phyloP scores from a whole-genome alignment of 2,329 filamentous ascomycete genomes.

The Drechslerella coelobrocha region DNA sequence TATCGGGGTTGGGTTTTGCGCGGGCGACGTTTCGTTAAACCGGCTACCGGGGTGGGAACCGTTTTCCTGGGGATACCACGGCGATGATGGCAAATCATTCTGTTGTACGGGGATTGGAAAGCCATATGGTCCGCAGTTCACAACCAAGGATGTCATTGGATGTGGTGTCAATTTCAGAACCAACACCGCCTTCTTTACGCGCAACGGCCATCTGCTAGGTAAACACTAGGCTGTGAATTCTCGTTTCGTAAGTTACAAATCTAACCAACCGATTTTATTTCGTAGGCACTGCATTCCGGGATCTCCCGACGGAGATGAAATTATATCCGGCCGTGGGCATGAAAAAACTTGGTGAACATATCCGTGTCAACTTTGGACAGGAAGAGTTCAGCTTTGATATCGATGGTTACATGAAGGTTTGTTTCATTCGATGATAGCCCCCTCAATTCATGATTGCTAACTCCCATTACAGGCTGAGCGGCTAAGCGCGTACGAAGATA shows the following conservation, averaged over 20 bases:
- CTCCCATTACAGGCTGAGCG: slow-evolving; percentile 66
- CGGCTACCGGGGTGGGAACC: slow-evolving; percentile 72
- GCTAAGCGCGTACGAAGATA: slow-evolving; percentile 66
- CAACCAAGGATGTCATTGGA: slow-evolving; percentile 67
- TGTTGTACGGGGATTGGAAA: slow-evolving; percentile 66
- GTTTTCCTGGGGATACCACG: slow-evolving; percentile 73
- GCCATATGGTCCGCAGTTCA: slow-evolving; percentile 66
- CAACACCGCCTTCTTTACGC: slow-evolving; percentile 72
- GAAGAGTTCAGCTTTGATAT: slow-evolving; percentile 89
- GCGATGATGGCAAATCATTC: slow-evolving; percentile 71
- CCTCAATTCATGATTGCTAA: slow-evolving; percentile 45
- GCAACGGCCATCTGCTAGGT: slow-evolving; percentile 68
- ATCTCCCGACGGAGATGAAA: slow-evolving; percentile 66
- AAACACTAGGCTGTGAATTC: slow-evolving; percentile 43
- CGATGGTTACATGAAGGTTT: slow-evolving; percentile 79
- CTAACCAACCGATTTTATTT: slow-evolving; percentile 41
- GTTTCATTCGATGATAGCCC: slow-evolving; percentile 54
- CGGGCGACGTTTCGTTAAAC: slow-evolving; percentile 64
- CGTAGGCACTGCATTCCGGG: slow-evolving; percentile 73
- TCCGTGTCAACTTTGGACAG: slow-evolving; percentile 72
- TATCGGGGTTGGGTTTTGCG: slow-evolving; percentile 70
- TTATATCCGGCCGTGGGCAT: slow-evolving; percentile 73
- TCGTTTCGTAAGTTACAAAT: neutral
- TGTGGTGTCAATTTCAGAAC: slow-evolving; percentile 72
- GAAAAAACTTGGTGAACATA: slow-evolving; percentile 69